Base-by-base conservation (phyloP, 2,329 filamentous ascomycete species). In the Sphaerulina populicola region DNA sequence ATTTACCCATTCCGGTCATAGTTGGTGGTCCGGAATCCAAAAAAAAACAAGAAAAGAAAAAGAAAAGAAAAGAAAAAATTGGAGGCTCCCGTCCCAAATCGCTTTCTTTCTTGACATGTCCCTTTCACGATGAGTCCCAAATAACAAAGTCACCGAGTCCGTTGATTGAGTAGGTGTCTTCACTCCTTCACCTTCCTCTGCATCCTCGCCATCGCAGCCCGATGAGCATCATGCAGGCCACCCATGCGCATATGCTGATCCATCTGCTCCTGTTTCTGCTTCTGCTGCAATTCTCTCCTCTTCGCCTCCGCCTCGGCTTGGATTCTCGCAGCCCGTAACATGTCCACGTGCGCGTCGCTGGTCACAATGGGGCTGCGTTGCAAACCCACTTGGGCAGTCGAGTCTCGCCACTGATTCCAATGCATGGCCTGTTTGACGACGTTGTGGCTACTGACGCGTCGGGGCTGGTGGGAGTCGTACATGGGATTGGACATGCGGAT, bases 191-290 rank as follows among this genome's bases (percentile, higher is more conserved):
- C 57, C 44, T 71, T 68, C 11, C 75, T 75, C 65, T 95, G 89
- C 82, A 96, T 85, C 66, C 77, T 82, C 56, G 85, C 77, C 78
- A 96, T 77, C 1, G 85, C 86, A 57, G 90, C 84, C 15, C 85
- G 77, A 66, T 96, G 90, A 18, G 83, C 77, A 41, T 86, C 84
- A 46, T 86, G 74, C 73, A 94, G 78, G 57, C 85, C 80, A 0
- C 83, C 83, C 12, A 79, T 81, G 48, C 87, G 77, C 85, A 94
- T 93, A 57, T 80, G 77, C 66, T 84, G 80, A 57, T 88, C 85
- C 61, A 89, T 82, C 38, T 77, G 77, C 11, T 86, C 81, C 7
- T 76, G 74, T 47, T 78, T 73, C 56, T 80, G 76, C 58, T 77
- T 78, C 43, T 78, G 79, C 40, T 74, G 70, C 49, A 76, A 74